Base-by-base conservation (phyloP, 148 eudicot species). In the Camellia lanceoleosa region DNA sequence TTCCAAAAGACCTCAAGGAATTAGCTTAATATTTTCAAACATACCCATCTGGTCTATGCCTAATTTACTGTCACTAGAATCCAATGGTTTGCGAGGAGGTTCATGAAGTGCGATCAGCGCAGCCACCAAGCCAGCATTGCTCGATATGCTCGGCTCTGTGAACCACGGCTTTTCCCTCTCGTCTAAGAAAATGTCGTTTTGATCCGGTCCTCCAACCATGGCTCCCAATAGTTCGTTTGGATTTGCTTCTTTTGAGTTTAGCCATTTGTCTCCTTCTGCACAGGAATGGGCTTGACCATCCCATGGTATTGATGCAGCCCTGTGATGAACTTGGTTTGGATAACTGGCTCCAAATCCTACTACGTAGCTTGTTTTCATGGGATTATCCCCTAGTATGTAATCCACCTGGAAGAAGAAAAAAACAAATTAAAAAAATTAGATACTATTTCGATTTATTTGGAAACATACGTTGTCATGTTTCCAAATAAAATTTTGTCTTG, bases 141-240 rank as follows among this genome's bases (percentile, higher is more conserved):
- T 72, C 3, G 86, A 66, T 61, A 86, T 78, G 66, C 82, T 86
- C n/a, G 88, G 84, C 69, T 86, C 88, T 2, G 86, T 86, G 75
- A 77, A 86, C 77, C 60, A 59, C 16, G 74, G 75, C 8, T 80
- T 80, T 43, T 73, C 77, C 54, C 88, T 83, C 5, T 80, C 74
- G 30, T 86, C 88, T 20, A 69, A 20, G 78, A 86, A 86, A 18
- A 59, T 42, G 58, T 83, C 88, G 56, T 81, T 78, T 20, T 51
- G 68, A 67, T 86, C 86, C 0, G 88, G 88, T 9, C 88, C 88
- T 62, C 69, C 81, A 3, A 86, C 88, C 88, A 86, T 83, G 59
- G 88, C 88, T 83, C 88, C 88, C 15, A 54, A 0, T n/a, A 86
- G 81, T 5, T 56, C 61, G 67, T 86, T 83, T 2, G 84, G 86